Base-by-base conservation (phyloP, 2,329 filamentous ascomycete genomes). In the Cordyceps farinosa region DNA sequence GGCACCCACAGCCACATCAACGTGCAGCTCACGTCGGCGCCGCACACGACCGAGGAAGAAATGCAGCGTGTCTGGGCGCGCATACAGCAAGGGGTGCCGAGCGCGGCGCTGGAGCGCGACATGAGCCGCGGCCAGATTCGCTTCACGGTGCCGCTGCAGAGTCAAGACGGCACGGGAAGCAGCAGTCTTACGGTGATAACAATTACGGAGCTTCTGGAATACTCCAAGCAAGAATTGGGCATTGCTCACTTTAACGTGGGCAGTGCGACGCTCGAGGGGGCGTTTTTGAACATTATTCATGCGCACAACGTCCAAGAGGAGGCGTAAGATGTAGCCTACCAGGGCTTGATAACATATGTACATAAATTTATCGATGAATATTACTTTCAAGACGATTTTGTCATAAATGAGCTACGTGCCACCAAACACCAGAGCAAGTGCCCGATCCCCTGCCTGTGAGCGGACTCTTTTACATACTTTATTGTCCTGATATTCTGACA, bases 281-380 rank as follows among this genome's bases (percentile, higher is more conserved):
- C 90, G 0, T 91, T 91, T 73, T 76, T 91, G 69, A 82, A 79
- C 27, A 88, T 91, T 66, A 86, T 90, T 1, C 83, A 82, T 57
- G 84, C 86, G 71, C 85, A 87, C 69, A 79, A 84, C 45, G 61
- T 68, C 3, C 58, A 65, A 38, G 68, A 70, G 51, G 68, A 62
- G 8, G 9, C 11, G 13, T 48, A 27, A 47, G 45, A 48, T 29
- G n/a, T 1, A 15, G 45, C 45, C 22, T 11, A 27, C 3, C 13
- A 30, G 45, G 29, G 27, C 27, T 48, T 9, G 22, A 22, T 22
- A 22, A 48, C 45, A 17, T 0, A 13, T 48, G 45, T 48, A 48
- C 45, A 29, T 48, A 38, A 40, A 40, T 40, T 40, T 40, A 40
- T 11, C 38, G 38, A 40, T 11, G 3, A 40, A 40, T 40, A 4